phyloP scores from a whole-genome alignment of 1,284 basidiomycete genomes.

The Vanrija sp. region DNA sequence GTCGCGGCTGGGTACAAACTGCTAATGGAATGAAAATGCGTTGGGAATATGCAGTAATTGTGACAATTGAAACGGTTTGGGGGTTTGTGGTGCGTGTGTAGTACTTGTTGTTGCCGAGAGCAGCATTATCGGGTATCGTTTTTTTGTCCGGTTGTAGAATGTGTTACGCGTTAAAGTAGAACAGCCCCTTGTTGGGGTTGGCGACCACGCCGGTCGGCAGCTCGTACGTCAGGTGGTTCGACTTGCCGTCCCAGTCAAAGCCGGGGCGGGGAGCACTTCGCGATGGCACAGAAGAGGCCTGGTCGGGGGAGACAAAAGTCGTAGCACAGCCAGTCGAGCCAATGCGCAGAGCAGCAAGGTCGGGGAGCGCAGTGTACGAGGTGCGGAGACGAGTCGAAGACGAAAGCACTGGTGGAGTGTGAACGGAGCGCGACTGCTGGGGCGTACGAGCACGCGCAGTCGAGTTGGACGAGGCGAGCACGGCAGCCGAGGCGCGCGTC shows the following conservation, averaged over 20 bases:
- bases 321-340: background rate
- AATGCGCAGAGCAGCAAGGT: conserved; percentile 1
- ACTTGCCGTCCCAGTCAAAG: conserved; percentile 34
- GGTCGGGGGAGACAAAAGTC: background rate
- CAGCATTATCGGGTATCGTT: no score
- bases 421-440: background rate
- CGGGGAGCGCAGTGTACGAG: background rate
- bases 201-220: conserved; percentile 36
- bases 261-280: conserved; percentile 17
- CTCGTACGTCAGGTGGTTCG: conserved; percentile 34
- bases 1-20: no score
- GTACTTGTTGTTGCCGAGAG: background rate
- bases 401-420: no score
- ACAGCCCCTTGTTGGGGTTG: conserved; percentile 40
- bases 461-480: conserved; percentile 8
- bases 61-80: background rate
- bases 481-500: conserved; percentile 3
- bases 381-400: background rate
- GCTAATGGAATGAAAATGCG: no score
- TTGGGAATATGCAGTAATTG: background rate
- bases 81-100: background rate
- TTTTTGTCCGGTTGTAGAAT: background rate
- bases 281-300: background rate
- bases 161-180: conserved; percentile 38
- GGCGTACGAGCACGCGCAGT: conserved; percentile 16